Evolutionary conservation across 768 basidiomycete species (phyloP).

Genomic region (Amanita jacksonii): DNA sequence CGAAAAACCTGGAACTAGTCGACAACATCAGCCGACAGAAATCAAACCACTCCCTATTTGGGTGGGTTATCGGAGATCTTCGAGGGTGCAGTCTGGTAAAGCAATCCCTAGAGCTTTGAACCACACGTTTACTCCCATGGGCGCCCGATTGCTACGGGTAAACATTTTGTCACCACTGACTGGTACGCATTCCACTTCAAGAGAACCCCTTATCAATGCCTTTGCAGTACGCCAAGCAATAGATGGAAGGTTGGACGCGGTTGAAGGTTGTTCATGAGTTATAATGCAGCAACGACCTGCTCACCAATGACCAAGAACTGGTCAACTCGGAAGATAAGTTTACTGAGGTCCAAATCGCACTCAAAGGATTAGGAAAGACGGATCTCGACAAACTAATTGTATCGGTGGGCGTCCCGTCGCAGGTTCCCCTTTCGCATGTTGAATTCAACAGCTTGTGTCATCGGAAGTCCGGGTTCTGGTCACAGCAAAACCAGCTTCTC

Average conservation of each 20-base stretch:
- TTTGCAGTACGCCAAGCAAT: slow-evolving; percentile 48
- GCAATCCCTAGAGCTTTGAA: slow-evolving; percentile 50
- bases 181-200: slow-evolving; percentile 27
- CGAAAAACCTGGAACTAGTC: slow-evolving; percentile 82
- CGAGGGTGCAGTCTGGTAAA: background rate
- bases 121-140: slow-evolving; percentile 88
- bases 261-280: slow-evolving; percentile 47
- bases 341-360: slow-evolving; percentile 53
- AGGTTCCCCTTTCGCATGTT: background rate
- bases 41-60: slow-evolving; percentile 68
- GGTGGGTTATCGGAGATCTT: slow-evolving; percentile 36
- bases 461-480: slow-evolving; percentile 47
- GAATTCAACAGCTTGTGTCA: slow-evolving; percentile 43
- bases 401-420: slow-evolving; percentile 31
- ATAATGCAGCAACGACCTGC: background rate
- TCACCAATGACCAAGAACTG: slow-evolving; percentile 41
- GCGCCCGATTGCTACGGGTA: slow-evolving; percentile 63
- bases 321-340: slow-evolving; percentile 70
- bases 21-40: slow-evolving; percentile 61
- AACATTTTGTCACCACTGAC: slow-evolving; percentile 80
- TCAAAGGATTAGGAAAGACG: slow-evolving; percentile 65
- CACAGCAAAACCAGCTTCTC: slow-evolving; percentile 53
- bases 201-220: slow-evolving; percentile 6
- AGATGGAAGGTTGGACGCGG: slow-evolving; percentile 77
- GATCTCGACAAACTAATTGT: slow-evolving; percentile 86